Conservation (phyloP, 345 rosid species). For the Citrus sinensis region DNA sequence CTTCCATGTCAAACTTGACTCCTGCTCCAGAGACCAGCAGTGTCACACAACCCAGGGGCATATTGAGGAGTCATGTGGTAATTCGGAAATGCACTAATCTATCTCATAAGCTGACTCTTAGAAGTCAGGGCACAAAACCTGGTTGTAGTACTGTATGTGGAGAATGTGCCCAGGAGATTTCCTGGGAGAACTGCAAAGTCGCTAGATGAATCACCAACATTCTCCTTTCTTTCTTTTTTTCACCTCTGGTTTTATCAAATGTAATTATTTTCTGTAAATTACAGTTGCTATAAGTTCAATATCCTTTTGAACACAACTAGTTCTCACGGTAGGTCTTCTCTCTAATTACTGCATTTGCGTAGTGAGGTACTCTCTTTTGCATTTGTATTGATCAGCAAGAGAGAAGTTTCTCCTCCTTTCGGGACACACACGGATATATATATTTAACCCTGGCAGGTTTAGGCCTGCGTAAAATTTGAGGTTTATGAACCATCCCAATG, state of each 20-base stretch:
- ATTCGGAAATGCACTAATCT: slow-evolving; percentile 76
- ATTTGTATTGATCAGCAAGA: background rate
- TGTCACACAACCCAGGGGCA: slow-evolving; percentile 30
- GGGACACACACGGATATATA: no score
- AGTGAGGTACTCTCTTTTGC: background rate
- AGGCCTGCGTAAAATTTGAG: background rate
- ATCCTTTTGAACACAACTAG: background rate
- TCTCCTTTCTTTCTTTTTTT: background rate
- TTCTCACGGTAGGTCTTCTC: slow-evolving; percentile 13
- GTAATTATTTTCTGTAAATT: slow-evolving; percentile 19
- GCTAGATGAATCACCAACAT: slow-evolving; percentile 22
- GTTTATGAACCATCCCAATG: background rate
- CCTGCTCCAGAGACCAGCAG: slow-evolving; percentile 30
- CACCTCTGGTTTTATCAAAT: background rate
- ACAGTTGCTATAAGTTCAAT: slow-evolving; percentile 10
- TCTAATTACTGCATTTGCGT: background rate
- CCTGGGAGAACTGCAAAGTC: slow-evolving; percentile 58
- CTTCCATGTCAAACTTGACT: slow-evolving; percentile 14
- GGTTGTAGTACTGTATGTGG: slow-evolving; percentile 91
- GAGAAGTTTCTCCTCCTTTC: background rate
- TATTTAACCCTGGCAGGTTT: background rate
- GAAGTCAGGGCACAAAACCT: slow-evolving; percentile 76
- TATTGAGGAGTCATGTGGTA: slow-evolving; percentile 47
- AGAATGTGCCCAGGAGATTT: slow-evolving; percentile 81
- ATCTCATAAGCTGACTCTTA: slow-evolving; percentile 80